These are phyloP conservation scores for Aspergillus quadricinctus DNA, from an alignment of 2,329 filamentous ascomycete genomes.

Conservation along the genomic window DNA sequence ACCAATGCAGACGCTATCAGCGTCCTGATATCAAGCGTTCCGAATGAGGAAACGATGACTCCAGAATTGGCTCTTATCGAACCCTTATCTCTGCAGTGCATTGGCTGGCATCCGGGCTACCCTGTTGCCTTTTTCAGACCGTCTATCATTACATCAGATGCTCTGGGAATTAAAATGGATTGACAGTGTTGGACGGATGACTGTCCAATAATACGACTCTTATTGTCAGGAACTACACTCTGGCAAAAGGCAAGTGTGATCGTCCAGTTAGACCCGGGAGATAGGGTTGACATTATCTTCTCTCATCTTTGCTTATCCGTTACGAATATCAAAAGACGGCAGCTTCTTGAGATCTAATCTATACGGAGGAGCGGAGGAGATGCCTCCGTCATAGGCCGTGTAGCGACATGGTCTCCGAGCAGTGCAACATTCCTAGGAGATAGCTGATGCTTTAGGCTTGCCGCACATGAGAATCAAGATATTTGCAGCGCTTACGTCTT, in stretches of 20 bases:
- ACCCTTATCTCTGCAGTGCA: neutral
- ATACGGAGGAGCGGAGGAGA: neutral
- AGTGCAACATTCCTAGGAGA: conserved; percentile 6
- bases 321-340: conserved; percentile 10
- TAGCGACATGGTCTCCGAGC: neutral
- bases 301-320: conserved; percentile 2
- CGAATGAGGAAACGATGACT: neutral
- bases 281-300: conserved; percentile 9
- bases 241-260: neutral
- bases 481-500: neutral
- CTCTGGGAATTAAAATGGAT: neutral
- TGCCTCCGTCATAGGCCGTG: conserved; percentile 4
- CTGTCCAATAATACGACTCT: neutral
- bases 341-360: conserved; percentile 7
- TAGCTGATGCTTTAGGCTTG: conserved; percentile 3
- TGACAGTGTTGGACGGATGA: neutral
- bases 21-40: neutral
- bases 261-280: conserved; percentile 14
- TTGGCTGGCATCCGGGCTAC: neutral
- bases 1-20: neutral
- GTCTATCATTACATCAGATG: neutral
- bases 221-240: neutral
- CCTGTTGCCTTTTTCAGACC: neutral
- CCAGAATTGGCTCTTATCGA: neutral
- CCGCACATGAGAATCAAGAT: neutral